Percentiles rank a stretch among this genome's conserved stretches.
Evolutionary conservation across 768 basidiomycete species (phyloP).

Genomic region (Boletus huronensis): DNA sequence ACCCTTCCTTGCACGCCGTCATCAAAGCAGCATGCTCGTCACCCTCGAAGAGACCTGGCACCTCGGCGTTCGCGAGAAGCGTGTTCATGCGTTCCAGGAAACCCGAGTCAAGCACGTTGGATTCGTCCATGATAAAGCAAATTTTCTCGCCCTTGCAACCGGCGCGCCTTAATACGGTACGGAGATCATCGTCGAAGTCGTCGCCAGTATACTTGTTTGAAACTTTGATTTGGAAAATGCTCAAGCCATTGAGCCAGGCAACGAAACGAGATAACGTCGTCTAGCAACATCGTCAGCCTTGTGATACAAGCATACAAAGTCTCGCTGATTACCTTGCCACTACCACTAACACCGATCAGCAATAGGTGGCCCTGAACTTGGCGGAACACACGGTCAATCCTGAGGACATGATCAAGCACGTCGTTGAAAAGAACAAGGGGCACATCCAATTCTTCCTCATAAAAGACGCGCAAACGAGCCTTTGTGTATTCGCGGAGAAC

Average conservation of each 20-base stretch:
- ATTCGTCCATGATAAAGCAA: constrained; percentile 99
- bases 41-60: constrained; percentile 99
- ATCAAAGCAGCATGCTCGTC: constrained; percentile 97
- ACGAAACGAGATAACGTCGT: constrained; percentile 98
- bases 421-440: constrained; percentile 98
- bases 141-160: constrained; percentile 99
- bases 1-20: constrained; percentile 99
- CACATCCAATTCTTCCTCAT: constrained; percentile 98
- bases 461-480: constrained; percentile 95
- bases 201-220: constrained; percentile 99
- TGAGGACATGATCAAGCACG: constrained; percentile 94
- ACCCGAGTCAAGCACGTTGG: constrained; percentile 97
- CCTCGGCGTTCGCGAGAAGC: constrained; percentile 97
- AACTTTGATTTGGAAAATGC: constrained; percentile 99
- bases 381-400: constrained; percentile 98
- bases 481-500: constrained; percentile 93
- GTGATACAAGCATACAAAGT: not conserved
- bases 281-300: constrained; percentile 40
- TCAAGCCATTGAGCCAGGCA: constrained; percentile 99
- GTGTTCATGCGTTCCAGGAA: constrained; percentile 99
- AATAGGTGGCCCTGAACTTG: constrained; percentile 96
- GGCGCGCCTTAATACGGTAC: constrained; percentile 89
- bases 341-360: constrained; percentile 96
- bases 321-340: constrained; percentile 76
- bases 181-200: constrained; percentile 97